These are phyloP conservation scores for Verbena officinalis DNA, from an alignment of 257 asterid genomes.

Conservation along the genomic window DNA sequence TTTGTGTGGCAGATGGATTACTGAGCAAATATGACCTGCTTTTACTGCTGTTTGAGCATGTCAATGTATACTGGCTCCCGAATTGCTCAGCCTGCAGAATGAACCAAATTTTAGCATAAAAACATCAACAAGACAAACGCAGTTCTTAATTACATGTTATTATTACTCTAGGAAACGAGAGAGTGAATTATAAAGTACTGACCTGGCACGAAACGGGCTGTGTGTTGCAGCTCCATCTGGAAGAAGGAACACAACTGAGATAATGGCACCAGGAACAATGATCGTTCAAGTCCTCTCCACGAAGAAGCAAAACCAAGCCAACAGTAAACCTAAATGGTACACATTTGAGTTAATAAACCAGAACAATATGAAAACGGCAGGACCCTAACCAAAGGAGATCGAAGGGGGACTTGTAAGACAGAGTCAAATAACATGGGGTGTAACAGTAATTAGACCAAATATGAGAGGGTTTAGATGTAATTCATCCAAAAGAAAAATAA, in stretches of 20 bases:
- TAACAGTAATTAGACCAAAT: too few relatives aligned
- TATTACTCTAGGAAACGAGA: too few relatives aligned
- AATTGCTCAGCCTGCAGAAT: slow-evolving; percentile 68
- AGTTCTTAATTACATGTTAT: too few relatives aligned
- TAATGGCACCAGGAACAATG: slow-evolving; percentile 95
- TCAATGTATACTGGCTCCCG: slow-evolving; percentile 60
- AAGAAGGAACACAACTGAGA: slow-evolving; percentile 84
- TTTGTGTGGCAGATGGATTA: slow-evolving; percentile 54
- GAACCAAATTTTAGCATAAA: background rate
- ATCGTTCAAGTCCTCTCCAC: slow-evolving; percentile 81
- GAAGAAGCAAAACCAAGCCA: slow-evolving; percentile 78
- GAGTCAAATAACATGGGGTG: too few relatives aligned
- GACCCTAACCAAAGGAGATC: background rate
- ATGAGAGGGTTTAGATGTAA: too few relatives aligned
- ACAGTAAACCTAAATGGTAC: slow-evolving; percentile 48
- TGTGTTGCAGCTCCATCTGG: slow-evolving; percentile 81
- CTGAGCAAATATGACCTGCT: slow-evolving; percentile 49
- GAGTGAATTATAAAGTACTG: too few relatives aligned
- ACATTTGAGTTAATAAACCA: background rate
- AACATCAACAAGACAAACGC: too few relatives aligned
- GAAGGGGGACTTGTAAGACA: too few relatives aligned
- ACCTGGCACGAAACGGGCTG: slow-evolving; percentile 73
- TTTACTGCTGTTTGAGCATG: slow-evolving; percentile 70
- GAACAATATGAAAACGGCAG: too few relatives aligned
- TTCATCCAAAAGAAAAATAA: too few relatives aligned